phyloP scores from a whole-genome alignment of 208 protist species.

The Herpetomonas muscarum region DNA sequence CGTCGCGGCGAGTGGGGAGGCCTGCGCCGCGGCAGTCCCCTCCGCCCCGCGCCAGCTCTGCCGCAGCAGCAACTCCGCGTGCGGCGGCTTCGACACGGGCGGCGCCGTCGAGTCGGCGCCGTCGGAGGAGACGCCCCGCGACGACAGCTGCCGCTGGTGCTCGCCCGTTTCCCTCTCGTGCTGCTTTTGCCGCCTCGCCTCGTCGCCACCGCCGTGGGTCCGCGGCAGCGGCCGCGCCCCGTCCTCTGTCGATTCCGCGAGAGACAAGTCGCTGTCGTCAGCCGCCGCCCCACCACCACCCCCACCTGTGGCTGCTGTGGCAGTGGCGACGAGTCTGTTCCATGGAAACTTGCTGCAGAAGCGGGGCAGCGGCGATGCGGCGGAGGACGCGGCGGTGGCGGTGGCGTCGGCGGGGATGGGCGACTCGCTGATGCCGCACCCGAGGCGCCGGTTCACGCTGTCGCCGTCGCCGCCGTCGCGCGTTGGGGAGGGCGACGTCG shows the following conservation, averaged over 20 bases:
- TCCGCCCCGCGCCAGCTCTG: not conserved
- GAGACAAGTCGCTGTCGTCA: not conserved
- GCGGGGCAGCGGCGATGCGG: not conserved
- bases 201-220: not conserved
- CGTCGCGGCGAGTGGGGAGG: slow-evolving; percentile 3
- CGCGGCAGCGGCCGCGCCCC: not conserved
- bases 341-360: no score
- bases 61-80: not conserved
- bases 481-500: not conserved
- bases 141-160: not conserved
- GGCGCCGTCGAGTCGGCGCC: not conserved
- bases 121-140: not conserved
- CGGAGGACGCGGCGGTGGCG: no score
- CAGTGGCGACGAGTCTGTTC: no score
- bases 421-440: not conserved
- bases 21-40: not conserved
- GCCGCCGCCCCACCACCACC: no score
- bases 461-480: not conserved
- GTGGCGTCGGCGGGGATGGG: no score
- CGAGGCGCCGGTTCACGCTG: not conserved
- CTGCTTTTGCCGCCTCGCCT: no score
- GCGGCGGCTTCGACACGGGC: not conserved
- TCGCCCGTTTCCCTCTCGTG: not conserved
- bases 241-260: not conserved
- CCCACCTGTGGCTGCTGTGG: no score